These are phyloP conservation scores for Alternaria consortialis DNA, from an alignment of 2,329 filamentous ascomycete species.

Conservation along the genomic window DNA sequence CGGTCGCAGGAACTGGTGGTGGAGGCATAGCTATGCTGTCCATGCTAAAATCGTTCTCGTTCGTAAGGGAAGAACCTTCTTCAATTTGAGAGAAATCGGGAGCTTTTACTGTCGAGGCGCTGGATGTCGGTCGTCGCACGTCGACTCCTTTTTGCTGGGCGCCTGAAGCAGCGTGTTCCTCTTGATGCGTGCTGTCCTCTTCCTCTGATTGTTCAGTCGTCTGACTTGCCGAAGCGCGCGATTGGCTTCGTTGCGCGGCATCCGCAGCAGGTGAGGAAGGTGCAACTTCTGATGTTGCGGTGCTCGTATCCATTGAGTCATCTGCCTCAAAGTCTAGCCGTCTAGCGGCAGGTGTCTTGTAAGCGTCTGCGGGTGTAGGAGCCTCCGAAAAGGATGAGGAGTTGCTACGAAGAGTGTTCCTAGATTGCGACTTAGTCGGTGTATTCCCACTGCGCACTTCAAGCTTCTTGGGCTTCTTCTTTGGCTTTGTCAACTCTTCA, in stretches of 20 bases:
- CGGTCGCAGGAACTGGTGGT: conserved; percentile 31
- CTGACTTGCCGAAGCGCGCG: conserved; percentile 24
- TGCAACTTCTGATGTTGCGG: conserved; percentile 43
- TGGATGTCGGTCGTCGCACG: conserved; percentile 47
- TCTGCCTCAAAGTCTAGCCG: conserved; percentile 35
- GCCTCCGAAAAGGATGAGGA: conserved; percentile 44
- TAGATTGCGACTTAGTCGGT: conserved; percentile 21
- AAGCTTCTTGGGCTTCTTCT: conserved; percentile 36
- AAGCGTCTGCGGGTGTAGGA: conserved; percentile 53
- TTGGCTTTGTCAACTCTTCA: conserved; percentile 29
- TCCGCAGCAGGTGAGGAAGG: conserved; percentile 57
- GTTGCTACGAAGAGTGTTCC: conserved; percentile 27
- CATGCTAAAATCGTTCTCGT: conserved; percentile 42
- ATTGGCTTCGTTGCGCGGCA: conserved; percentile 48
- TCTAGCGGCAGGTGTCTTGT: conserved; percentile 52
- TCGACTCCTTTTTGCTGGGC: conserved; percentile 31
- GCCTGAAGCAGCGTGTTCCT: conserved; percentile 16
- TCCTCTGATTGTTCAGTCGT: conserved; percentile 3
- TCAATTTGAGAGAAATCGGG: conserved; percentile 45
- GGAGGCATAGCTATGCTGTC: conserved; percentile 36
- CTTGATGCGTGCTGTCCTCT: conserved; percentile 8
- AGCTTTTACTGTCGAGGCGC: conserved; percentile 52
- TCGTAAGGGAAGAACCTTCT: conserved; percentile 39
- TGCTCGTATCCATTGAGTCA: conserved; percentile 38
- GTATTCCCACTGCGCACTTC: conserved; percentile 28